Evolutionary conservation across 2,329 filamentous ascomycete genomes (phyloP).

Genomic region (Nemania abortiva): DNA sequence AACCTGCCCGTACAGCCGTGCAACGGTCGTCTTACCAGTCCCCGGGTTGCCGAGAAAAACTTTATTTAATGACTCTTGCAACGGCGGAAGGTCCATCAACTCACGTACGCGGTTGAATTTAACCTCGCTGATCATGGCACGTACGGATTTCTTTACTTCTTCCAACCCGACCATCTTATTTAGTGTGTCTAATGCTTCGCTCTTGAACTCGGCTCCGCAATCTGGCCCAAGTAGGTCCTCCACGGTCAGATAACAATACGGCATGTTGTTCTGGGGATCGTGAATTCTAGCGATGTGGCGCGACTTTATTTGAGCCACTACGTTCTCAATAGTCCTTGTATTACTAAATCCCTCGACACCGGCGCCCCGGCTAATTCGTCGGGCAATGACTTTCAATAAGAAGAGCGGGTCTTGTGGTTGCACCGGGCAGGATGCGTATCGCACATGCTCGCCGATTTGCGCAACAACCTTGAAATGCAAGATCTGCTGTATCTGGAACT

Average conservation of each 20-base stretch:
- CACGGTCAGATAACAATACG: background rate
- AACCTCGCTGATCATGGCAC: slow-evolving; percentile 6
- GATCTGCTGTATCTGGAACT: slow-evolving; percentile 13
- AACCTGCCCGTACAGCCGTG: slow-evolving; percentile 26
- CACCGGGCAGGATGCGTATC: background rate
- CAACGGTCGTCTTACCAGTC: slow-evolving; percentile 30
- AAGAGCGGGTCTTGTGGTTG: slow-evolving; percentile 15
- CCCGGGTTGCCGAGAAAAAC: slow-evolving; percentile 30
- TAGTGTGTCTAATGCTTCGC: slow-evolving; percentile 20
- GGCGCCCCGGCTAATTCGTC: slow-evolving; percentile 14
- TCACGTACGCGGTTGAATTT: slow-evolving; percentile 11
- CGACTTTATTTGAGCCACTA: slow-evolving; percentile 1
- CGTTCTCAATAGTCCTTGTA: slow-evolving; percentile 13
- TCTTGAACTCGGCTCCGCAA: background rate
- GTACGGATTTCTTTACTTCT: slow-evolving; percentile 22
- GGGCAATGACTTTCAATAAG: slow-evolving; percentile 19
- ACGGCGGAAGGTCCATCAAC: slow-evolving; percentile 5
- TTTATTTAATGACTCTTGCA: slow-evolving; percentile 23
- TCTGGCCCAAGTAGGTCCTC: slow-evolving; percentile 18
- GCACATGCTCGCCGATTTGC: background rate
- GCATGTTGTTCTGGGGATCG: background rate
- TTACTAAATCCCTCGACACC: slow-evolving; percentile 18
- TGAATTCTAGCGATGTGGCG: background rate
- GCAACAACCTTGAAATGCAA: background rate
- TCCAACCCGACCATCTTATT: slow-evolving; percentile 24